These are phyloP conservation scores for Prinsepia uniflora DNA, from an alignment of 306 rosid species.

Conservation along the genomic window DNA sequence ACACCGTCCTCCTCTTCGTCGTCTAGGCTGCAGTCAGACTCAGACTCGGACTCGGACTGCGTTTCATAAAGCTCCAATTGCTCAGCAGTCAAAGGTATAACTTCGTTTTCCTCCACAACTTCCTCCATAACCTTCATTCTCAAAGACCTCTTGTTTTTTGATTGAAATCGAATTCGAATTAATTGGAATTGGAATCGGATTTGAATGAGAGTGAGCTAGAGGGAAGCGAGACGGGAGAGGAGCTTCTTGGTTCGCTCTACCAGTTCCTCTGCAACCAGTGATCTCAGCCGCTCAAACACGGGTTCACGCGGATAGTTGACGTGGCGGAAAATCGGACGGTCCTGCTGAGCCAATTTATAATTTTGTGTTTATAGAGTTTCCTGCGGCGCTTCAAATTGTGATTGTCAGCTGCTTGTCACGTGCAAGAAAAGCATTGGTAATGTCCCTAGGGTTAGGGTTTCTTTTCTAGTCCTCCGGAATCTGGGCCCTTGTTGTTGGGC, in stretches of 20 bases:
- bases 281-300: slow-evolving; percentile 55
- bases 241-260: slow-evolving; percentile 63
- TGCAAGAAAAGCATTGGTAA: slow-evolving; percentile 16
- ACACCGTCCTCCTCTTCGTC: slow-evolving; percentile 33
- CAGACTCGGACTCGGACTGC: slow-evolving; percentile 35
- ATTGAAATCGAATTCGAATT: slow-evolving; percentile 15
- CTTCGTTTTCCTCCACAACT: slow-evolving; percentile 50
- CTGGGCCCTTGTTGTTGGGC: slow-evolving; percentile 5
- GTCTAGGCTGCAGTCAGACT: slow-evolving; percentile 27
- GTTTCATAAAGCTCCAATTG: slow-evolving; percentile 33
- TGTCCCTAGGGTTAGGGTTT: slow-evolving; percentile 32
- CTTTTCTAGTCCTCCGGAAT: neutral
- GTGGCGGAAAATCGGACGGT: slow-evolving; percentile 59
- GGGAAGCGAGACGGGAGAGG: slow-evolving; percentile 23
- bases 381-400: slow-evolving; percentile 60
- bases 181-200: slow-evolving; percentile 17
- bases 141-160: slow-evolving; percentile 1
- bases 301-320: slow-evolving; percentile 56
- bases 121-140: slow-evolving; percentile 61
- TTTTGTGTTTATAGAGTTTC: slow-evolving; percentile 18
- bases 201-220: slow-evolving; percentile 23
- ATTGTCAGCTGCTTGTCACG: slow-evolving; percentile 50
- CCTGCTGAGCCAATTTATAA: slow-evolving; percentile 19
- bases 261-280: slow-evolving; percentile 59
- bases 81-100: slow-evolving; percentile 19